These are phyloP conservation scores for Takashimella koratensis DNA, from an alignment of 1,284 basidiomycete species.

Conservation along the genomic window DNA sequence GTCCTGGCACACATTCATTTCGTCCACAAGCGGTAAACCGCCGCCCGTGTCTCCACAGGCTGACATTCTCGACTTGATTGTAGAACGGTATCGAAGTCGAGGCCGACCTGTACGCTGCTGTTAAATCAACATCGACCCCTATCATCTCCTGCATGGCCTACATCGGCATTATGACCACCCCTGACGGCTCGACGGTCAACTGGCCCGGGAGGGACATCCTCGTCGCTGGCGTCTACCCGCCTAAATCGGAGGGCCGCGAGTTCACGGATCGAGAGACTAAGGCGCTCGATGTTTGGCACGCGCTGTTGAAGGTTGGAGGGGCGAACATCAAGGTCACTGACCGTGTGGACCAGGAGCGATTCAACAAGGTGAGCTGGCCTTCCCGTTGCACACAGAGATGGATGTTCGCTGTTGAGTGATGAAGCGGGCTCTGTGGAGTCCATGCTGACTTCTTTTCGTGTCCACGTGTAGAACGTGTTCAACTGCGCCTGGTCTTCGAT, in stretches of 20 bases:
- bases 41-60: background rate
- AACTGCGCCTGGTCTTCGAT: conserved; percentile 41
- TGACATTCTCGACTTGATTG: too few relatives aligned
- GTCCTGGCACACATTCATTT: background rate
- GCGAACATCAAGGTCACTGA: conserved; percentile 23
- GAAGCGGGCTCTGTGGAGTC: too few relatives aligned
- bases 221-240: conserved; percentile 38
- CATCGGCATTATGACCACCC: conserved; percentile 33
- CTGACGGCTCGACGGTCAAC: conserved; percentile 29
- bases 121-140: conserved; percentile 47
- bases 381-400: background rate
- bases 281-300: conserved; percentile 23
- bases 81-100: conserved; percentile 72
- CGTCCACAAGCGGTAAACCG: background rate
- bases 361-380: conserved; percentile 23
- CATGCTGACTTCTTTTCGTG: too few relatives aligned
- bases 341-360: conserved; percentile 33
- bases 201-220: conserved; percentile 37
- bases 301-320: conserved; percentile 23
- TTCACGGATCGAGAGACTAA: conserved; percentile 15
- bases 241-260: conserved; percentile 11
- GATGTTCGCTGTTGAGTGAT: background rate
- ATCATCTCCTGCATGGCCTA: conserved; percentile 40
- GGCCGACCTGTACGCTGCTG: conserved; percentile 59
- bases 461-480: conserved; percentile 49